Evolutionary conservation across 1,139 yeast species (phyloP).

Genomic region (Yamadazyma triangularis): DNA sequence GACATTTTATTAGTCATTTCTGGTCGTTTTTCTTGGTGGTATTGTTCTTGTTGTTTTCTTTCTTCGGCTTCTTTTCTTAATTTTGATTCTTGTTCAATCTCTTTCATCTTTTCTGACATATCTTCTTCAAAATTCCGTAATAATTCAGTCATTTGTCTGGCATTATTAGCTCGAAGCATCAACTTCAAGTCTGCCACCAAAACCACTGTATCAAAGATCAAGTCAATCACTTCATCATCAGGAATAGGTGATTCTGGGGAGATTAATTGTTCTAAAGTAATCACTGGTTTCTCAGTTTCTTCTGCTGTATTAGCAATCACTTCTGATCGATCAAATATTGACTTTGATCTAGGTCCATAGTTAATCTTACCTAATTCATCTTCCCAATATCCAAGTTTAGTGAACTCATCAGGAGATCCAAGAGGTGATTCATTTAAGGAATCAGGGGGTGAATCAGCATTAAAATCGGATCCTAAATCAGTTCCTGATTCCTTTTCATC

Average conservation of each 20-base stretch:
- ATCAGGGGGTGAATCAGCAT: slow-evolving; percentile 1
- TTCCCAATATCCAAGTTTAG: slow-evolving; percentile 28
- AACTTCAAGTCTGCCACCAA: slow-evolving; percentile 61
- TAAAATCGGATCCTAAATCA: background rate
- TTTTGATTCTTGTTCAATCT: too few species aligned
- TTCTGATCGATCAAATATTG: slow-evolving; percentile 31
- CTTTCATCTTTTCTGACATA: slow-evolving; percentile 15
- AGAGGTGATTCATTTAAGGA: slow-evolving; percentile 4
- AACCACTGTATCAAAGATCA: slow-evolving; percentile 57
- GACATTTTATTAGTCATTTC: slow-evolving; percentile 5
- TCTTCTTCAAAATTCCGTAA: slow-evolving; percentile 34
- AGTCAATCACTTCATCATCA: slow-evolving; percentile 48
- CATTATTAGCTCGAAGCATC: slow-evolving; percentile 58
- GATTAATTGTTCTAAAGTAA: slow-evolving; percentile 49
- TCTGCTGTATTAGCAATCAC: slow-evolving; percentile 9
- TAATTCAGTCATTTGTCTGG: slow-evolving; percentile 50
- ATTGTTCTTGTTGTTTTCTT: slow-evolving; percentile 2
- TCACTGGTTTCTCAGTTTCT: slow-evolving; percentile 11
- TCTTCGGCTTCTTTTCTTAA: slow-evolving; percentile 6
- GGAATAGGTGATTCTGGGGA: slow-evolving; percentile 52
- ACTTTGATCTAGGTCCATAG: slow-evolving; percentile 32
- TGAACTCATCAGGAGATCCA: slow-evolving; percentile 5
- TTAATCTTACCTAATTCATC: slow-evolving; percentile 16
- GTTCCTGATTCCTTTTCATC: background rate
- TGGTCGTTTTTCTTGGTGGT: slow-evolving; percentile 2